A percentile compares a stretch with the other conserved stretches of the same genome.
Conservation (phyloP, 805 yeast species). For the Barnettozyma botsteinii region DNA sequence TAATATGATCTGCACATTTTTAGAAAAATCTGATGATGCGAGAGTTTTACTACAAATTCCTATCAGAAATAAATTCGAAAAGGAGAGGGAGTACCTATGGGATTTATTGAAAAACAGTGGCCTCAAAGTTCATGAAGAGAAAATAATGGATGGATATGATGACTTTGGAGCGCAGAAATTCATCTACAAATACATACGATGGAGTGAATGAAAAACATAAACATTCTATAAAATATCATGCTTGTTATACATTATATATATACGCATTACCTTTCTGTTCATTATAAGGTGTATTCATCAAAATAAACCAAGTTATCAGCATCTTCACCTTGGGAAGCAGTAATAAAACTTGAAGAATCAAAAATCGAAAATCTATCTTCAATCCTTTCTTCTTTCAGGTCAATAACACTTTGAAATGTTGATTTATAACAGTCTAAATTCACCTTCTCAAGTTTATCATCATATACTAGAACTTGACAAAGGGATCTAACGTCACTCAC, state of each 20-base stretch:
- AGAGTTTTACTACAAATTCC: constrained; percentile 72
- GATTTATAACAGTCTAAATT: constrained; percentile 65
- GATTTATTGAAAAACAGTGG: constrained; percentile 35
- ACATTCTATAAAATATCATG: background rate
- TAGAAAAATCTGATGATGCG: constrained; percentile 30
- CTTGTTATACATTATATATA: too few relatives aligned
- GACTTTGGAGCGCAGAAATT: constrained; percentile 77
- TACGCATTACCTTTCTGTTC: background rate
- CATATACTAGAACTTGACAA: constrained; percentile 83
- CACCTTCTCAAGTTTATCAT: constrained; percentile 72
- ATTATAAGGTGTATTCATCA: constrained; percentile 40
- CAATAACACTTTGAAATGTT: constrained; percentile 76
- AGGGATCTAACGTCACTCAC: constrained; percentile 69
- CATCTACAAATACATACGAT: constrained; percentile 32
- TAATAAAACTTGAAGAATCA: constrained; percentile 35
- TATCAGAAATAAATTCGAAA: constrained; percentile 56
- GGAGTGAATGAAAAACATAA: constrained; percentile 11
- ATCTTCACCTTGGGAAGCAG: constrained; percentile 31
- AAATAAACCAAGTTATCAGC: constrained; percentile 37
- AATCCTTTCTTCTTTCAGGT: constrained; percentile 39
- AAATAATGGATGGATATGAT: constrained; percentile 55
- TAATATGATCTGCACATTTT: constrained; percentile 47
- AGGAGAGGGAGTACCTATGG: constrained; percentile 62
- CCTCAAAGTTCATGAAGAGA: constrained; percentile 26
- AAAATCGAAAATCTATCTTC: constrained; percentile 35